Evolutionary conservation across 23 red algal species (phyloP), one percentile per base, ranked within the genome.

Genomic region (Gracilaria caudata): DNA sequence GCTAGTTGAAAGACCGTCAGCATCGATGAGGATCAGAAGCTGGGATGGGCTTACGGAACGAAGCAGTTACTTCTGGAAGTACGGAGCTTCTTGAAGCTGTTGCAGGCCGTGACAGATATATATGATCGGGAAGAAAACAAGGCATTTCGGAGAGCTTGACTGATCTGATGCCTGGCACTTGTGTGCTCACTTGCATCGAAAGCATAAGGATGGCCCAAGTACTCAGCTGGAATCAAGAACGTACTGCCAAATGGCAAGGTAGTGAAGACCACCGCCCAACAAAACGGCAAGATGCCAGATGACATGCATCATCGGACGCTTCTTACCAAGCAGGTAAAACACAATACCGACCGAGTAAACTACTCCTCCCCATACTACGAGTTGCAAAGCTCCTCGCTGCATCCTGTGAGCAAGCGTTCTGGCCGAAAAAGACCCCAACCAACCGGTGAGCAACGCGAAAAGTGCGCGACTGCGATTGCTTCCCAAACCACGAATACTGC

Each of bases 281-380:
- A 96, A 56, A 21, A 96, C 77, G 20, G 73, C 73, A 78, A 96
- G 60, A 81, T 96, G 94, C 94, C 94, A 96, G 25, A 83, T 64
- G 17, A 96, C 94, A 47, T 96, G 94, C 46, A 85, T 83, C 26
- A 83, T 55, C 5, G 94, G 83, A 25, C 79, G 55, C 54, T 81
- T 68, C 35, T 84, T 81, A 9, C 94, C 94, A 44, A 75, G 46
- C 8, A 96, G 59, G 72, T 96, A 96, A 65, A 96, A 96, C 39
- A 89, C 68, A 49, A 96, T 81, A 12, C 94, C 94, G 24, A 82
- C 40, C 0, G 94, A 86, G 66, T 96, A 96, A 8, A 79, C 73
- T 2, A 96, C 66, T n/a, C 94, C 94, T 41, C 94, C 94, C 47
- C 29, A 63, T 4, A 96, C 43, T 25, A 96, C 61, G 3, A 70